Base-by-base conservation (phyloP, 345 rosid genomes). In the Noccaea caerulescens region DNA sequence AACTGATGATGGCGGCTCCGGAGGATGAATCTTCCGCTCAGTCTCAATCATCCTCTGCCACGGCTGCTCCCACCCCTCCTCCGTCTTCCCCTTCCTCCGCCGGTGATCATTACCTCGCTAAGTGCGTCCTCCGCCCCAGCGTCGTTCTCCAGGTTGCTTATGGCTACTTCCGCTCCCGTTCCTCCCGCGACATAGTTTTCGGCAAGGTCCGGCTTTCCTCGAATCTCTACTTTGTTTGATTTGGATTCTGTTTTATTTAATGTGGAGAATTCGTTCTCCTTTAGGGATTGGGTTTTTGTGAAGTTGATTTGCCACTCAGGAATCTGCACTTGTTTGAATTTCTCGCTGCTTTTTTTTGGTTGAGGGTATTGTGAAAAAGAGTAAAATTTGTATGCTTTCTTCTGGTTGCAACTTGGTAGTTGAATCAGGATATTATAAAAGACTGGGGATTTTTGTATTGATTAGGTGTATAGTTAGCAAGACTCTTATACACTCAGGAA, bases 21-120 rank as follows among this genome's bases (percentile, higher is more conserved):
- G 96, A 89, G 88, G 99, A 94, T 72, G 97, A 89, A 81, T 88
- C 90, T 63, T 87, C 96, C 20, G 81, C 83, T 55, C 90, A 92
- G 73, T 79, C 89, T 59, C 81, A 86, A 75, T 80, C 97, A 10
- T 71, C 87, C 1, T 76, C 82, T 13, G 77, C 81, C 47, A 73
- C 93, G 10, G 68, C 96, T 12, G 76, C 79, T 63, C 75, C 79
- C 10, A 70, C 75, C 1, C 71, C 75, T 70, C 80, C 76, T 57
- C 82, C 96, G 0, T 82, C 91, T 10, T 58, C 86, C 5, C 75
- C 78, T 41, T 32, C 80, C n/a, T 55, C 86, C 55, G 90, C 33
- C n/a, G 80, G 81, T 33, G 76, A 58, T 60, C 89, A 87, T 76
- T 91, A 86, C 78, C 85, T 94, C 27, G 96, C 99, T 52, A 94